phyloP scores from a whole-genome alignment of 352 stramenopile species.

The Phytophthora quininea region DNA sequence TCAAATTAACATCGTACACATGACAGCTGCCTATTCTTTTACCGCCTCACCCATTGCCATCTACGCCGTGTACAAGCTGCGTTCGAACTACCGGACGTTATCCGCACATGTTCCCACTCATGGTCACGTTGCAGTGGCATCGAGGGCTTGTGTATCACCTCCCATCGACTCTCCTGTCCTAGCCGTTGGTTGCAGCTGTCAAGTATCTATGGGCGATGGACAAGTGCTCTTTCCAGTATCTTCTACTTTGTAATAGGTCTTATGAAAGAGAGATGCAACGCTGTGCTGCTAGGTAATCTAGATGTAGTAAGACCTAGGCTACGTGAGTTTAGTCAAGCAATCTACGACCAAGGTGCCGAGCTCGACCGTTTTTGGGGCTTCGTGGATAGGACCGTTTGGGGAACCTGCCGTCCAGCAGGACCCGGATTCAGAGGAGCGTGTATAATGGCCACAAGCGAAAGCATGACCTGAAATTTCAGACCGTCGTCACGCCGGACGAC shows the following conservation, averaged over 20 bases:
- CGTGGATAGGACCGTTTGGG: slow-evolving; percentile 2
- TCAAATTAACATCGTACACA: not conserved
- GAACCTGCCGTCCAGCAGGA: not conserved
- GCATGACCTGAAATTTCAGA: slow-evolving; percentile 1
- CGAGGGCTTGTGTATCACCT: slow-evolving; percentile 6
- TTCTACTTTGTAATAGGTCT: slow-evolving; percentile 16
- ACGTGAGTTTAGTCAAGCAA: slow-evolving; percentile 4
- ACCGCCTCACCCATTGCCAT: slow-evolving; percentile 10
- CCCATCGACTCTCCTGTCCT: slow-evolving; percentile 6
- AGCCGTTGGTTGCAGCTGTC: slow-evolving; percentile 9
- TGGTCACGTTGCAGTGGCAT: slow-evolving; percentile 7
- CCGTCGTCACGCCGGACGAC: slow-evolving; percentile 4
- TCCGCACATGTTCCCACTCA: slow-evolving; percentile 7
- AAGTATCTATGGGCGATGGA: slow-evolving; percentile 11
- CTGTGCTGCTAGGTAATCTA: not conserved
- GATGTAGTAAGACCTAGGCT: not conserved
- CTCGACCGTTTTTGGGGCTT: slow-evolving; percentile 9
- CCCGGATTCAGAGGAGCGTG: not conserved
- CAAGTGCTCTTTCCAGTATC: slow-evolving; percentile 9
- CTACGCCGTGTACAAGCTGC: slow-evolving; percentile 8
- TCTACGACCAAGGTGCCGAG: slow-evolving; percentile 7
- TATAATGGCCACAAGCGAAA: slow-evolving; percentile 9
- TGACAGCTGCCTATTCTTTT: not conserved
- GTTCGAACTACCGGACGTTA: slow-evolving; percentile 13
- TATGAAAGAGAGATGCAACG: not conserved